Evolutionary conservation across 1,139 yeast species (phyloP).

Genomic region (Debaryomycetaceae sp.): DNA sequence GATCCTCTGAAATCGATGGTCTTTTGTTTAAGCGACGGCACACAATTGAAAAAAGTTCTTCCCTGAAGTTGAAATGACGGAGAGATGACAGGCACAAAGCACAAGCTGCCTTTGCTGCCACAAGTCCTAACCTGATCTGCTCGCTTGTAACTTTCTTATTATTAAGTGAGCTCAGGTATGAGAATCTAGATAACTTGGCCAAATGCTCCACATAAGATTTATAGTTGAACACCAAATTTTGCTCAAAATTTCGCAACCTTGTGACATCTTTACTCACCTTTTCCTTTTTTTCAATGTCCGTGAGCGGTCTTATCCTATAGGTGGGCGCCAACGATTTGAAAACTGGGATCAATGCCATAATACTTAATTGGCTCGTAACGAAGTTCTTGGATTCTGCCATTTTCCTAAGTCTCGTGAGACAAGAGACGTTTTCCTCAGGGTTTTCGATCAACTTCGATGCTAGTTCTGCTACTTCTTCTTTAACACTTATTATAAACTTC

Average conservation of each 20-base stretch:
- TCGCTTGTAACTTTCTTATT: constrained; percentile 33
- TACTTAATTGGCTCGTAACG: constrained; percentile 68
- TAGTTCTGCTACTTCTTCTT: constrained; percentile 79
- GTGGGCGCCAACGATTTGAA: constrained; percentile 86
- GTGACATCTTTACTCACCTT: constrained; percentile 82
- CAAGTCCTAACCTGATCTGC: constrained; percentile 48
- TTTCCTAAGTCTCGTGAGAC: constrained; percentile 66
- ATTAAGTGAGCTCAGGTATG: constrained; percentile 38
- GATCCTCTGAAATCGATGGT: constrained; percentile 44
- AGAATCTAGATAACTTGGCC: constrained; percentile 36
- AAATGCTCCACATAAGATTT: constrained; percentile 63
- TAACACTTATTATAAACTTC: constrained; percentile 56
- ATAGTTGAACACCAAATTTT: constrained; percentile 66
- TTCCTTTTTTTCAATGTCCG: constrained; percentile 77
- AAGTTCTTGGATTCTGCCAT: constrained; percentile 68
- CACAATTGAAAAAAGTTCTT: constrained; percentile 64
- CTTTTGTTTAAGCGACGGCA: constrained; percentile 62
- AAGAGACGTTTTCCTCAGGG: constrained; percentile 78
- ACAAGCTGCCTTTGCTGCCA: constrained; percentile 75
- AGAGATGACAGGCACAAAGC: constrained; percentile 63
- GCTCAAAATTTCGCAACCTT: constrained; percentile 74
- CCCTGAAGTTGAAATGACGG: constrained; percentile 76
- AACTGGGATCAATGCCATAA: constrained; percentile 77
- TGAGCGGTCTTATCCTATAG: constrained; percentile 76
- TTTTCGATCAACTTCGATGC: constrained; percentile 81